These are phyloP conservation scores for Incumbomyces lentus DNA, from an alignment of 2,329 filamentous ascomycete genomes.

Conservation along the genomic window DNA sequence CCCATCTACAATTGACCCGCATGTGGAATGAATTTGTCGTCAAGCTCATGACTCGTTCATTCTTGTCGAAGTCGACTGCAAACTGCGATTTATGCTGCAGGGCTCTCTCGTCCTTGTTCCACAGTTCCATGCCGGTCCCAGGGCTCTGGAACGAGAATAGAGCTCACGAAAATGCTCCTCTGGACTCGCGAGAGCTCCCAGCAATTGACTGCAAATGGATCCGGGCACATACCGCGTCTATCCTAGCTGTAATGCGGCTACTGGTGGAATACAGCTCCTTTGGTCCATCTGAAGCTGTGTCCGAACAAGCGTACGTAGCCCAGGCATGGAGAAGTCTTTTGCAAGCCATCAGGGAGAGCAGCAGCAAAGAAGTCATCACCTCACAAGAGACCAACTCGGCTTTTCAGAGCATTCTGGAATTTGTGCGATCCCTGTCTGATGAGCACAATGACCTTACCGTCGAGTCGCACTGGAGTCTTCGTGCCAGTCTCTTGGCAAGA, in stretches of 20 bases:
- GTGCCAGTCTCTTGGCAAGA: neutral
- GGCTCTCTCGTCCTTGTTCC: slow-evolving; percentile 62
- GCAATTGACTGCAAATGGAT: slow-evolving; percentile 80
- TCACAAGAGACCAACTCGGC: slow-evolving; percentile 74
- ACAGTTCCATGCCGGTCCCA: slow-evolving; percentile 29
- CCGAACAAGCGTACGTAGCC: slow-evolving; percentile 40
- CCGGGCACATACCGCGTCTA: slow-evolving; percentile 54
- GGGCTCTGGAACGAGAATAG: slow-evolving; percentile 66
- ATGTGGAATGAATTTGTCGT: slow-evolving; percentile 71
- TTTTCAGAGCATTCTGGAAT: slow-evolving; percentile 58
- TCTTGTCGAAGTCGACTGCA: slow-evolving; percentile 30
- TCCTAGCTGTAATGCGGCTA: slow-evolving; percentile 53
- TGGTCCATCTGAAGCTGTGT: slow-evolving; percentile 24
- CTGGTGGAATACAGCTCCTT: slow-evolving; percentile 43
- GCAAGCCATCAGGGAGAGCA: slow-evolving; percentile 49
- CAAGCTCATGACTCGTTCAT: slow-evolving; percentile 53
- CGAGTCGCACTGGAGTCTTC: neutral
- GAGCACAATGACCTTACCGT: neutral
- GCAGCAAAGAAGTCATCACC: slow-evolving; percentile 80
- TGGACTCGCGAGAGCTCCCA: slow-evolving; percentile 66
- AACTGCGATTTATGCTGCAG: slow-evolving; percentile 53
- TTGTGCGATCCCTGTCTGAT: slow-evolving; percentile 41
- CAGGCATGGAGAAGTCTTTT: slow-evolving; percentile 53
- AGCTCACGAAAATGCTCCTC: slow-evolving; percentile 50
- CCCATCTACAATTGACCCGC: slow-evolving; percentile 55